Percentiles rank a stretch among this genome's conserved stretches.
These are phyloP conservation scores for Candida gorgasii DNA, from an alignment of 805 yeast species.

Conservation along the genomic window DNA sequence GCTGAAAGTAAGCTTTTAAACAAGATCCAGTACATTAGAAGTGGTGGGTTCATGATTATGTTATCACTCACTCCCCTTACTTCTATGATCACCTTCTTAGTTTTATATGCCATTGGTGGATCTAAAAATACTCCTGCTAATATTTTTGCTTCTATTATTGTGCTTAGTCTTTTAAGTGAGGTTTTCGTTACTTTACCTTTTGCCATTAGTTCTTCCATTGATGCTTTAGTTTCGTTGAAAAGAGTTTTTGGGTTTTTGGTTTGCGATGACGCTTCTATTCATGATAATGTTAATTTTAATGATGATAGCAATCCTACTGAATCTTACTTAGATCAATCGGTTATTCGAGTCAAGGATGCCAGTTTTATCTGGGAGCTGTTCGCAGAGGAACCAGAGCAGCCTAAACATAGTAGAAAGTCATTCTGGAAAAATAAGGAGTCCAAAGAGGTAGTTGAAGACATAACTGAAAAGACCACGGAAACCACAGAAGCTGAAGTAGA, in stretches of 20 bases:
- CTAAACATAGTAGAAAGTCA: not conserved
- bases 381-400: conserved; percentile 9
- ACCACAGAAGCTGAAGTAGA: conserved; percentile 1
- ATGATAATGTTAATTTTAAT: conserved; percentile 22
- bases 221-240: conserved; percentile 61
- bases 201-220: conserved; percentile 65
- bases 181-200: conserved; percentile 70
- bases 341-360: conserved; percentile 23
- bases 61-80: conserved; percentile 68
- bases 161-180: conserved; percentile 60
- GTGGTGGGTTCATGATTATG: conserved; percentile 60
- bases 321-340: conserved; percentile 13
- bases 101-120: conserved; percentile 32
- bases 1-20: conserved; percentile 63
- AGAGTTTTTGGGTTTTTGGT: conserved; percentile 57
- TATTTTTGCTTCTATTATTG: conserved; percentile 67
- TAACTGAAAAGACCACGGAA: not conserved
- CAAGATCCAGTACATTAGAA: conserved; percentile 64
- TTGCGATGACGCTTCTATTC: conserved; percentile 36
- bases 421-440: conserved; percentile 7
- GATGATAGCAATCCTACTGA: conserved; percentile 18
- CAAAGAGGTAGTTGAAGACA: conserved; percentile 8
- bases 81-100: conserved; percentile 56
- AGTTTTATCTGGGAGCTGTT: conserved; percentile 30
- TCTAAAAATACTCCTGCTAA: conserved; percentile 52